These are phyloP conservation scores for Brachypodium distachyon DNA, from an alignment of 202 grass and related monocot genomes.

Conservation along the genomic window DNA sequence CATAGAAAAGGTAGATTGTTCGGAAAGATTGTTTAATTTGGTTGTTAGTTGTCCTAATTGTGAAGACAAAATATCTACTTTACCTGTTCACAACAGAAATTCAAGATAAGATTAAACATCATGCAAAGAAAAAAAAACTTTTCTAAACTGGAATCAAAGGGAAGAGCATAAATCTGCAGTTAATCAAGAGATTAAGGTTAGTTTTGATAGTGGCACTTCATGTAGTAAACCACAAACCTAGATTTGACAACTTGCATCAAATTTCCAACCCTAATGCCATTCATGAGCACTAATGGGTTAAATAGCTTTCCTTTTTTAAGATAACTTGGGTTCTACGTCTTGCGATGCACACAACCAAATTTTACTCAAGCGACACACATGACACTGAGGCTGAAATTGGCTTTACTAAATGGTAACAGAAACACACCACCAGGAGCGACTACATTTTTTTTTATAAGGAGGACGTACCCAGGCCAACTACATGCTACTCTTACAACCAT, in stretches of 20 bases:
- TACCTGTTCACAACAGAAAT: not conserved
- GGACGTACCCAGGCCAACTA: too few species aligned
- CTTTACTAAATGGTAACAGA: too few species aligned
- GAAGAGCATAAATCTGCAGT: conserved; percentile 3
- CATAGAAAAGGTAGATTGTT: not conserved
- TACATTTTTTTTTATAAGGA: too few species aligned
- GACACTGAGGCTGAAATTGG: too few species aligned
- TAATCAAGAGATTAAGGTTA: not conserved
- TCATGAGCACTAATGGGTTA: not conserved
- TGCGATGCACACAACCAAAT: too few species aligned
- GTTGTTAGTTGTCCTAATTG: not conserved
- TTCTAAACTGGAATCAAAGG: not conserved
- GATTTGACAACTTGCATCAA: not conserved
- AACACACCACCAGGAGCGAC: too few species aligned
- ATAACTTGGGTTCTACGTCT: too few species aligned
- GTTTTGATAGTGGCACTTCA: not conserved
- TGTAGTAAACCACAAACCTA: not conserved
- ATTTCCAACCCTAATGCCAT: not conserved
- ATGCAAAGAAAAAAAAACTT: not conserved
- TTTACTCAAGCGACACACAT: too few species aligned
- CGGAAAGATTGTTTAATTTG: not conserved
- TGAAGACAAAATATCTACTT: not conserved
- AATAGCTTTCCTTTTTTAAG: not conserved
- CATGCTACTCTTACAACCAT: too few species aligned
- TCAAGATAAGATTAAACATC: not conserved